Evolutionary conservation across 805 yeast species (phyloP), one percentile per base, ranked within the genome.

Genomic region (Scheffersomyces coipomensis): DNA sequence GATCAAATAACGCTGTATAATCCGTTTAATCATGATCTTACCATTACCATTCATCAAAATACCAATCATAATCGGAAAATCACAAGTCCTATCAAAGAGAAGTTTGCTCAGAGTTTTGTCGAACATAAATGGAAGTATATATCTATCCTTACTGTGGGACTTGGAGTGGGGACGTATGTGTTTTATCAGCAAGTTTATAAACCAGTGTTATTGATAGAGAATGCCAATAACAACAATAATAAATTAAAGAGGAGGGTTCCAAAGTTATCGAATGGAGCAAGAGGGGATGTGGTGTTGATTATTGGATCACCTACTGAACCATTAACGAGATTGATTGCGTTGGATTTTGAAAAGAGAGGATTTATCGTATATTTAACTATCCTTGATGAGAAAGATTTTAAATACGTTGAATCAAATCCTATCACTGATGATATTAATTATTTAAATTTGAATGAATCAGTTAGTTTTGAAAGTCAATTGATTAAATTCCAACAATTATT

Each of bases 251-350:
- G 91, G 49, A 65, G 81, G 42, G 95, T 89, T 1, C 70, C 73
- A 4, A 73, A 80, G 42, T 66, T 88, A 23, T 49, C 74, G 4
- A 81, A 81, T 44, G 93, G 95, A 2, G 85, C 86, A 3, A 66
- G 96, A 35, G 73, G 75, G 43, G 93, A 87, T 49, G 91, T 85
- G 7, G 78, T 88, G 2, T 64, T 88, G 16, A 64, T 88, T 4
- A 73, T 87, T 3, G 95, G 95, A 1, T 81, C 88, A 1, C 89
- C 90, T 2, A 70, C 78, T 2, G 91, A 85, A 45, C 88, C 88
- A 1, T 63, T 86, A 40, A 79, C 88, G 1, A 71, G 86, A 41
- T 69, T 81, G 37, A 63, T 88, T 22, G 86, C 89, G 1, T 71
- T 76, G 40, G 96, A 88, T 55, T 71, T 88, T 46, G 89, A 86